Evolutionary conservation across 1,139 yeast genomes (phyloP).

Genomic region (Pichia sp.): DNA sequence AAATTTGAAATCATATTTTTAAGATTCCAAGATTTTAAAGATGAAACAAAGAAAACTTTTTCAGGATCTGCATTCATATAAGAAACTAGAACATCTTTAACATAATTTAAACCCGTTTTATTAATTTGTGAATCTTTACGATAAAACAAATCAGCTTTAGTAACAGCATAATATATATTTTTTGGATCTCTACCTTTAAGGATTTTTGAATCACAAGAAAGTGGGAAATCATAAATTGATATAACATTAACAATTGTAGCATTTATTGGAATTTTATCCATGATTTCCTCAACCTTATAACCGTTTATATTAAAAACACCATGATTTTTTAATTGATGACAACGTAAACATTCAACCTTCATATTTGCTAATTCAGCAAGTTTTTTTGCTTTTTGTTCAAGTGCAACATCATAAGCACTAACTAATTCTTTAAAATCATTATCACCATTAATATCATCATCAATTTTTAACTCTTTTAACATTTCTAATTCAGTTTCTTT

Average conservation of each 20-base stretch:
- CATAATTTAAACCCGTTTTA: conserved; percentile 39
- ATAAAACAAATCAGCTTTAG: conserved; percentile 52
- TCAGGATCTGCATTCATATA: conserved; percentile 38
- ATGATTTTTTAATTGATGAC: conserved; percentile 46
- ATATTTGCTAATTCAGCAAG: neutral
- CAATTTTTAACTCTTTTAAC: neutral
- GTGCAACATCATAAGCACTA: neutral
- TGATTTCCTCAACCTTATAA: conserved; percentile 35
- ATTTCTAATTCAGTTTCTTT: neutral
- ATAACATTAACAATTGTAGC: conserved; percentile 55
- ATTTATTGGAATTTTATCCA: conserved; percentile 40
- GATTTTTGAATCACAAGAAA: conserved; percentile 41
- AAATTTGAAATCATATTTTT: conserved; percentile 32
- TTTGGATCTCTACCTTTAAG: conserved; percentile 33
- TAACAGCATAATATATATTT: conserved; percentile 46
- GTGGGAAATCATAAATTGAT: conserved; percentile 67
- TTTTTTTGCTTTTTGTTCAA: conserved; percentile 5
- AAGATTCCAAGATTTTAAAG: conserved; percentile 48
- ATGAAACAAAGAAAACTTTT: conserved; percentile 46
- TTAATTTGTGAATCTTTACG: conserved; percentile 30
- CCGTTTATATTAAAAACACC: conserved; percentile 34
- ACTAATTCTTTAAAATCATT: neutral
- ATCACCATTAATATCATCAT: neutral
- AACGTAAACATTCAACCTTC: conserved; percentile 41
- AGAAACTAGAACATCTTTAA: conserved; percentile 37